phyloP scores from a whole-genome alignment of 2,329 filamentous ascomycete species.

The Ceratocystis cubensis region DNA sequence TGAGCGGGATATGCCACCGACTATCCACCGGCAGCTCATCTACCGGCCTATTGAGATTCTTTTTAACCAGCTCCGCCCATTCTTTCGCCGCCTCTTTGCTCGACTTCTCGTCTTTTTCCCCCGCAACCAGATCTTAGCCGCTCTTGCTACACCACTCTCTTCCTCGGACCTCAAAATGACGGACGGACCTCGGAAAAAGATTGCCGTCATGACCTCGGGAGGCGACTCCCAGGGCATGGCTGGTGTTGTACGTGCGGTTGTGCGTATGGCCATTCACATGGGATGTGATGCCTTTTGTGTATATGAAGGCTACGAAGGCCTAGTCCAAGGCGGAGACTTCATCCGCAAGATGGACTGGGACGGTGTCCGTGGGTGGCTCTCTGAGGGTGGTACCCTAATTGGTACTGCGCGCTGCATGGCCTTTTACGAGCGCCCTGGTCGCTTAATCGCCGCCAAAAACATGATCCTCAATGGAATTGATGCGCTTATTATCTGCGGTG shows the following conservation, averaged over 20 bases:
- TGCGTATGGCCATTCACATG: constrained; percentile 80
- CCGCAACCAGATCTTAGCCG: constrained; percentile 17
- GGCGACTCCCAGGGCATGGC: constrained; percentile 95
- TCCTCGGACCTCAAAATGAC: constrained; percentile 30
- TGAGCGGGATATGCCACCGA: constrained; percentile 20
- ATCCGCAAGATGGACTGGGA: constrained; percentile 85
- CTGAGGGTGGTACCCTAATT: constrained; percentile 88
- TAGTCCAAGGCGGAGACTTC: constrained; percentile 77
- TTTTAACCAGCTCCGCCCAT: constrained; percentile 25
- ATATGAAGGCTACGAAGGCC: constrained; percentile 91
- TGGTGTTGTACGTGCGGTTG: constrained; percentile 74
- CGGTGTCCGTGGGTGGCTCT: constrained; percentile 86
- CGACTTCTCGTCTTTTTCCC: constrained; percentile 19
- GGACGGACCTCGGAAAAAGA: constrained; percentile 43
- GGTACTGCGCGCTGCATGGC: constrained; percentile 86
- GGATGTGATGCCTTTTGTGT: constrained; percentile 68
- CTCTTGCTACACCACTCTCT: constrained; percentile 14
- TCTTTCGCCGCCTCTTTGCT: constrained; percentile 22
- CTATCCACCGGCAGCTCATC: constrained; percentile 23
- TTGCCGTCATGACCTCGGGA: constrained; percentile 88
- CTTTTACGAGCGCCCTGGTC: constrained; percentile 79
- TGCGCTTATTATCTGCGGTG: constrained; percentile 90
- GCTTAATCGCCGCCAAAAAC: constrained; percentile 80
- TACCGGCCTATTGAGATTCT: constrained; percentile 27
- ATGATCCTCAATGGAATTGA: constrained; percentile 88